Conservation (phyloP, 2,329 filamentous ascomycete genomes). For the Pseudogymnoascus sp. region DNA sequence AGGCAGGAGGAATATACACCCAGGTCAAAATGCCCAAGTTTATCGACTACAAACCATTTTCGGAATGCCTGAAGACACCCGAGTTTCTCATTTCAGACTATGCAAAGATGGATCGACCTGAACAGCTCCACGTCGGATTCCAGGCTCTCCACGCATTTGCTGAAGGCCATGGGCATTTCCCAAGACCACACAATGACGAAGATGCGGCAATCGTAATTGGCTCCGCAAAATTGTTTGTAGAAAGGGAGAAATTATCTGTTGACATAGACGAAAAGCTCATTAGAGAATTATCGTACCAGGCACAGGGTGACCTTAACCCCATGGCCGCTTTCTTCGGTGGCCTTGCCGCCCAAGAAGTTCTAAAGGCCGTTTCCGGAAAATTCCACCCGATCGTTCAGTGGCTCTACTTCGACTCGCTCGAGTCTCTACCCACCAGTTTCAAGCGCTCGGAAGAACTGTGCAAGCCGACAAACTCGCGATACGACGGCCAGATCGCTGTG, state of each 20-base stretch:
- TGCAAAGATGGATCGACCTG: constrained; percentile 92
- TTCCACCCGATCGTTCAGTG: constrained; percentile 94
- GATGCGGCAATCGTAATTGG: constrained; percentile 75
- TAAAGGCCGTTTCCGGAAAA: constrained; percentile 96
- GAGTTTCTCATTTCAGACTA: constrained; percentile 91
- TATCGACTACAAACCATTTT: constrained; percentile 78
- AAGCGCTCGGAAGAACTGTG: constrained; percentile 79
- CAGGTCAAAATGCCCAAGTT: constrained; percentile 99
- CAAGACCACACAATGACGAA: constrained; percentile 72
- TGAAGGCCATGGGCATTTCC: constrained; percentile 65
- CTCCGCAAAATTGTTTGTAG: constrained; percentile 66
- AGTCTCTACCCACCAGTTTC: constrained; percentile 73
- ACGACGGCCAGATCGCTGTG: constrained; percentile 95
- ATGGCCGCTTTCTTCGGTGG: constrained; percentile 96
- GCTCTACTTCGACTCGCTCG: constrained; percentile 97
- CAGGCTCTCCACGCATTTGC: constrained; percentile 86
- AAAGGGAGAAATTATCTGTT: constrained; percentile 66
- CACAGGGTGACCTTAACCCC: constrained; percentile 79
- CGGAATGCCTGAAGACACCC: constrained; percentile 71
- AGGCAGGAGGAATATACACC: constrained; percentile 79
- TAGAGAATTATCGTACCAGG: constrained; percentile 90
- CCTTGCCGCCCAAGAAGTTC: constrained; percentile 83
- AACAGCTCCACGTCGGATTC: constrained; percentile 84
- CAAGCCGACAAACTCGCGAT: constrained; percentile 75
- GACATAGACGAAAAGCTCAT: constrained; percentile 90